A percentile compares a stretch with the other conserved stretches of the same genome.
These are phyloP conservation scores for Mycena venus DNA, from an alignment of 768 basidiomycete genomes.

Conservation along the genomic window DNA sequence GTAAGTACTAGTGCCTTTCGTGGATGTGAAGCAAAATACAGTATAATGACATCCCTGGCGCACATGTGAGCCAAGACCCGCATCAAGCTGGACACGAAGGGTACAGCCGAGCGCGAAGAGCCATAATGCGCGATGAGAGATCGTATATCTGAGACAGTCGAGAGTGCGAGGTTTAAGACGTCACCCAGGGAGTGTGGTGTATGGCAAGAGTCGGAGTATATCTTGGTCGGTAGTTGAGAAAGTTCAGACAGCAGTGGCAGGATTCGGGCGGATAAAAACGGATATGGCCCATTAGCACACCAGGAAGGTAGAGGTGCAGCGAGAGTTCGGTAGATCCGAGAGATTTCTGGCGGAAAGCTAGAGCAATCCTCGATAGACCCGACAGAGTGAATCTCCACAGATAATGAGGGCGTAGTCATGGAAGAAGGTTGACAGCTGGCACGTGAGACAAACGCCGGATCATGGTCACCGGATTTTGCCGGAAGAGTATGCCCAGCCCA, in stretches of 20 bases:
- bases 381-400: constrained; percentile 10
- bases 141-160: constrained; percentile 2
- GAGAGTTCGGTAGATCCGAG: not conserved
- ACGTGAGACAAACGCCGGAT: too few relatives aligned
- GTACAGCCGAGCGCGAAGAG: not conserved
- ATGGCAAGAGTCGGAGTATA: not conserved
- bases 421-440: too few relatives aligned
- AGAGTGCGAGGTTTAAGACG: constrained; percentile 1
- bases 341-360: not conserved
- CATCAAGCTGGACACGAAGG: constrained; percentile 2
- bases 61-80: constrained; percentile 10
- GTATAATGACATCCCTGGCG: not conserved
- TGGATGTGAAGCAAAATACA: constrained; percentile 7
- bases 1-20: not conserved
- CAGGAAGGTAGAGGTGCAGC: constrained; percentile 3
- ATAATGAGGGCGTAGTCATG: too few relatives aligned
- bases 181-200: not conserved
- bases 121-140: constrained; percentile 3
- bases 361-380: constrained; percentile 1
- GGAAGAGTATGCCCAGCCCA: too few relatives aligned
- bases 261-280: not conserved
- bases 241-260: constrained; percentile 12
- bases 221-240: not conserved
- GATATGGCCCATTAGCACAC: constrained; percentile 21
- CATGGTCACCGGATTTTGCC: too few relatives aligned